Conservation (phyloP, 208 protist genomes). For the Trypanosoma avium region DNA sequence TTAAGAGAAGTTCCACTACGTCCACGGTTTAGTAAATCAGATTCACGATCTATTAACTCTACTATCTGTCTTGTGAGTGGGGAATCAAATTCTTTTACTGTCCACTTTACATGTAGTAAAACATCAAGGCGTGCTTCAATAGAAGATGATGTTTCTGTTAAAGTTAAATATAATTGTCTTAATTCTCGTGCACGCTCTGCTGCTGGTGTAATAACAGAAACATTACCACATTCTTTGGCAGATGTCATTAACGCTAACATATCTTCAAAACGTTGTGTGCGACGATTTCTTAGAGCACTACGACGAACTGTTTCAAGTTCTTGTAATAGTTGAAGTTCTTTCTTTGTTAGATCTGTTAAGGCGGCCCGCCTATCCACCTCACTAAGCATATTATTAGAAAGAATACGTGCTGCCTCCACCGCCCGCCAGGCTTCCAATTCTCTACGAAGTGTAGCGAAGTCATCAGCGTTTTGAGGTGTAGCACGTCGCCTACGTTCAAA, state of each 20-base stretch:
- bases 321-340: constrained; percentile 95
- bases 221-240: constrained; percentile 79
- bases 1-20: constrained; percentile 60
- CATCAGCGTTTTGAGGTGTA: constrained; percentile 85
- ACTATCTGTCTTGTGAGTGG: constrained; percentile 87
- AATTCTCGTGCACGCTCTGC: constrained; percentile 92
- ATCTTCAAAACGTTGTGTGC: constrained; percentile 57
- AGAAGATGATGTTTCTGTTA: constrained; percentile 43
- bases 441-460: constrained; percentile 93
- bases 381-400: constrained; percentile 40
- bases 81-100: constrained; percentile 94
- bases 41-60: constrained; percentile 97
- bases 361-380: constrained; percentile 58
- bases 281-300: constrained; percentile 56
- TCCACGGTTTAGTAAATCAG: constrained; percentile 94
- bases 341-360: constrained; percentile 89
- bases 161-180: constrained; percentile 84
- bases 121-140: constrained; percentile 92
- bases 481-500: constrained; percentile 86
- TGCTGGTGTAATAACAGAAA: constrained; percentile 13
- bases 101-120: constrained; percentile 97
- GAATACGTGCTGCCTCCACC: constrained; percentile 79
- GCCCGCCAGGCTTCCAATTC: constrained; percentile 91
- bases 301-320: constrained; percentile 93
- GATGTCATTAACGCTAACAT: constrained; percentile 77